Conservation (phyloP, 2,329 filamentous ascomycete genomes). For the Xylaria sp. region DNA sequence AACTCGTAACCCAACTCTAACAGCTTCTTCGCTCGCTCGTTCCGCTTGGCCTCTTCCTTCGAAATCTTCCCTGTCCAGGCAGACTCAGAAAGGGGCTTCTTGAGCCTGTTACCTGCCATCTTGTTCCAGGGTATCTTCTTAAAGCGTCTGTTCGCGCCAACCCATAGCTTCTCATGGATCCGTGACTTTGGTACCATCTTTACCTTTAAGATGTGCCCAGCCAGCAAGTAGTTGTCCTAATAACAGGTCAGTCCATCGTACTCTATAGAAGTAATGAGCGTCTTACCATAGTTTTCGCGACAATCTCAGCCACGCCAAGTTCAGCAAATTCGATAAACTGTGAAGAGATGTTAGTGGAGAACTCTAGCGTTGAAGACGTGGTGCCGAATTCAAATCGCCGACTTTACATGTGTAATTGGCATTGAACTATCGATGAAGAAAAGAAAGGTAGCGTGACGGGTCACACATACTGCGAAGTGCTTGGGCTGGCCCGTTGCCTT, state of each 20-base stretch:
- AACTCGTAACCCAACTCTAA: constrained; percentile 87
- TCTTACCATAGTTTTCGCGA: constrained; percentile 85
- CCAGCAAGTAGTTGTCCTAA: constrained; percentile 77
- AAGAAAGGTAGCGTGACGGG: background rate
- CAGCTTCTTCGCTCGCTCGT: constrained; percentile 76
- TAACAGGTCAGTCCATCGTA: constrained; percentile 8
- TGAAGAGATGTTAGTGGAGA: constrained; percentile 15
- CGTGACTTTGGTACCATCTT: constrained; percentile 80
- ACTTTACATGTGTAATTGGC: background rate
- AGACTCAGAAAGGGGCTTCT: constrained; percentile 76
- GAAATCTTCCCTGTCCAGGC: constrained; percentile 82
- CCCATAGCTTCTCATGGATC: constrained; percentile 84
- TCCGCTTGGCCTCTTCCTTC: constrained; percentile 77
- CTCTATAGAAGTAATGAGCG: background rate
- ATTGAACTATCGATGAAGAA: background rate
- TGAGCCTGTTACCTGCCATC: constrained; percentile 80
- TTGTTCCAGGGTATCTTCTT: constrained; percentile 89
- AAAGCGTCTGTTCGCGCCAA: constrained; percentile 90
- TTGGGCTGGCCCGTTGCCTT: constrained; percentile 90
- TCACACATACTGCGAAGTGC: constrained; percentile 74
- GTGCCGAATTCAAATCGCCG: background rate
- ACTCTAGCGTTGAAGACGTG: background rate
- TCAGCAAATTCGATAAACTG: constrained; percentile 88
- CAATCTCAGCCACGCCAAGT: constrained; percentile 83
- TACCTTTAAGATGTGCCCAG: constrained; percentile 92